Percentiles rank a stretch among this genome's conserved stretches.
These are phyloP conservation scores for Talaromyces sp. DNA, from an alignment of 2,329 filamentous ascomycete species.

Conservation along the genomic window DNA sequence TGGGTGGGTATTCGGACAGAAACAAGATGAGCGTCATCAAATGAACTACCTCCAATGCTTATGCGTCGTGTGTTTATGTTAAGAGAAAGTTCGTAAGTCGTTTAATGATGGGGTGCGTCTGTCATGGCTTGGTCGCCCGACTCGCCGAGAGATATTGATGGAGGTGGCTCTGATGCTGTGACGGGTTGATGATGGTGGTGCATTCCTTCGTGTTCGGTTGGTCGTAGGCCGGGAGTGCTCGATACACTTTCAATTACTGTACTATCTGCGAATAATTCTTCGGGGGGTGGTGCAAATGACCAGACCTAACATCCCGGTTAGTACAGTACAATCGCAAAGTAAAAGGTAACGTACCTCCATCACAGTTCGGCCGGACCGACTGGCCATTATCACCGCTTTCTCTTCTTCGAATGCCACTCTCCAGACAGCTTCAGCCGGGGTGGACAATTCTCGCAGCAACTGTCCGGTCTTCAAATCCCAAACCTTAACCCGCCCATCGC, in stretches of 20 bases:
- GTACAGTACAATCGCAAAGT: neutral
- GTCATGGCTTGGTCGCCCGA: constrained; percentile 37
- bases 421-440: constrained; percentile 94
- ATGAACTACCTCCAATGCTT: constrained; percentile 9
- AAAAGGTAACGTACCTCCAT: constrained; percentile 72
- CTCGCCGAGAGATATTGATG: constrained; percentile 27
- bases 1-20: constrained; percentile 2
- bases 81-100: neutral
- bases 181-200: constrained; percentile 21
- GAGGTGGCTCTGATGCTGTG: constrained; percentile 36
- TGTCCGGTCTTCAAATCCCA: constrained; percentile 94
- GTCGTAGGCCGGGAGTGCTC: constrained; percentile 33
- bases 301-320: constrained; percentile 65
- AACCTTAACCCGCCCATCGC: constrained; percentile 96
- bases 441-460: constrained; percentile 84
- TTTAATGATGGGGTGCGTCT: constrained; percentile 29
- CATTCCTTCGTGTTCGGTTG: constrained; percentile 22
- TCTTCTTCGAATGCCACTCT: constrained; percentile 97
- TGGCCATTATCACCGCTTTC: constrained; percentile 94
- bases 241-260: constrained; percentile 34
- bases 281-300: constrained; percentile 79
- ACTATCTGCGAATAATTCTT: constrained; percentile 32
- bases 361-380: constrained; percentile 78
- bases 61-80: neutral
- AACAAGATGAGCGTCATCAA: neutral